phyloP scores from a whole-genome alignment of 2,329 filamentous ascomycete genomes.

The Cytospora piceicola region DNA sequence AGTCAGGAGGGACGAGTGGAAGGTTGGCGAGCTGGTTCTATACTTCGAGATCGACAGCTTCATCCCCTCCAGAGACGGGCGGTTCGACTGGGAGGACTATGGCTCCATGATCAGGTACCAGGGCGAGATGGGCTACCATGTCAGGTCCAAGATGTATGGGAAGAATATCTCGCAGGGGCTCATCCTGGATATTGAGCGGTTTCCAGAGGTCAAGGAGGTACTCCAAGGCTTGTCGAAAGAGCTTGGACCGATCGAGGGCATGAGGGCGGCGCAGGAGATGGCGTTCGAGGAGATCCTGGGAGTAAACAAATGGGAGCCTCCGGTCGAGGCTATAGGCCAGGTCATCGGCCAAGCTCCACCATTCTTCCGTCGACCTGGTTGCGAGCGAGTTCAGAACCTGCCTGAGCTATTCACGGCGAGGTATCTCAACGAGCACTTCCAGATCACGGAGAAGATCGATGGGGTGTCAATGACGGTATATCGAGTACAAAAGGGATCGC shows the following conservation, averaged over 20 bases:
- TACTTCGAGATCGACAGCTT: constrained; percentile 42
- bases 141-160: constrained; percentile 31
- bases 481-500: constrained; percentile 32
- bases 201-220: constrained; percentile 32
- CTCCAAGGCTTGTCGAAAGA: constrained; percentile 31
- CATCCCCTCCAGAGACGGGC: constrained; percentile 33
- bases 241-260: constrained; percentile 27
- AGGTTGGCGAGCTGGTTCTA: constrained; percentile 36
- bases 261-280: constrained; percentile 29
- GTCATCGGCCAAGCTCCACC: constrained; percentile 33
- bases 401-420: constrained; percentile 29
- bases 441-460: constrained; percentile 42
- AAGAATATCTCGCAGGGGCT: constrained; percentile 38
- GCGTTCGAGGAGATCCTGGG: constrained; percentile 37
- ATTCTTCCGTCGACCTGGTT: constrained; percentile 38
- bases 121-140: constrained; percentile 34
- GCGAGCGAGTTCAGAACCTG: constrained; percentile 37
- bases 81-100: constrained; percentile 34
- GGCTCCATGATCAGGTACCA: constrained; percentile 25
- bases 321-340: constrained; percentile 7
- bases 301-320: constrained; percentile 38
- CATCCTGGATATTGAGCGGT: constrained; percentile 33
- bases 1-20: constrained; percentile 21
- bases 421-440: constrained; percentile 31
- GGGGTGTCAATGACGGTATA: constrained; percentile 41